Conservation (phyloP, 345 rosid species). For the Aquilaria sinensis region DNA sequence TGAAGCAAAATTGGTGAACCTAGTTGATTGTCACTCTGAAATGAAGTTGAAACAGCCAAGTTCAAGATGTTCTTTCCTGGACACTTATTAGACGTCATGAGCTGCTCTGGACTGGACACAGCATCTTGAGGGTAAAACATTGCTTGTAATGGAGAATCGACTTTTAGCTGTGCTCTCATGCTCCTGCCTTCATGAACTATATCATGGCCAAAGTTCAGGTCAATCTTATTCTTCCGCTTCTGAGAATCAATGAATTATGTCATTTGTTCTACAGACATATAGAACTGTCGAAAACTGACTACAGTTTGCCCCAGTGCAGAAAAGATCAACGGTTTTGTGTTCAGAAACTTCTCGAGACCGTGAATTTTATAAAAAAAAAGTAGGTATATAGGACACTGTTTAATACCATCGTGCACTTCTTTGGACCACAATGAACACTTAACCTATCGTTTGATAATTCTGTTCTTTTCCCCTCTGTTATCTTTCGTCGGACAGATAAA, state of each 20-base stretch:
- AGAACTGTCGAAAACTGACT: constrained; percentile 20
- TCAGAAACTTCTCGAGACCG: constrained; percentile 19
- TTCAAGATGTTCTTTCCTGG: constrained; percentile 13
- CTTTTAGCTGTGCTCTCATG: constrained; percentile 15
- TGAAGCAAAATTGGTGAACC: constrained; percentile 35
- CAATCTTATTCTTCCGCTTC: constrained; percentile 3
- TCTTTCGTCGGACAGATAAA: too few species aligned
- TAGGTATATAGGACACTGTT: constrained; percentile 3
- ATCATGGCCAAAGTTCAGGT: background rate
- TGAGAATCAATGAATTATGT: background rate
- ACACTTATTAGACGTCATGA: constrained; percentile 16
- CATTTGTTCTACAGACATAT: constrained; percentile 11
- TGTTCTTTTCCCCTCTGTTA: too few species aligned
- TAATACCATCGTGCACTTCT: constrained; percentile 11
- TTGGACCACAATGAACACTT: background rate
- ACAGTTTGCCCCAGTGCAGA: constrained; percentile 22
- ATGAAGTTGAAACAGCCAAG: constrained; percentile 21
- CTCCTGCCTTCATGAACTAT: constrained; percentile 10
- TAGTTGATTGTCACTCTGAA: constrained; percentile 27
- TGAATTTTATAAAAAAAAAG: background rate
- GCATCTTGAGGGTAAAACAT: constrained; percentile 16
- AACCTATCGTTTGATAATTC: too few species aligned
- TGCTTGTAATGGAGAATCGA: constrained; percentile 19
- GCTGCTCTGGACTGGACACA: constrained; percentile 16
- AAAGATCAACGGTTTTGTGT: constrained; percentile 12